phyloP scores from a whole-genome alignment of 306 rosid species.

The Leucaena leucocephala region DNA sequence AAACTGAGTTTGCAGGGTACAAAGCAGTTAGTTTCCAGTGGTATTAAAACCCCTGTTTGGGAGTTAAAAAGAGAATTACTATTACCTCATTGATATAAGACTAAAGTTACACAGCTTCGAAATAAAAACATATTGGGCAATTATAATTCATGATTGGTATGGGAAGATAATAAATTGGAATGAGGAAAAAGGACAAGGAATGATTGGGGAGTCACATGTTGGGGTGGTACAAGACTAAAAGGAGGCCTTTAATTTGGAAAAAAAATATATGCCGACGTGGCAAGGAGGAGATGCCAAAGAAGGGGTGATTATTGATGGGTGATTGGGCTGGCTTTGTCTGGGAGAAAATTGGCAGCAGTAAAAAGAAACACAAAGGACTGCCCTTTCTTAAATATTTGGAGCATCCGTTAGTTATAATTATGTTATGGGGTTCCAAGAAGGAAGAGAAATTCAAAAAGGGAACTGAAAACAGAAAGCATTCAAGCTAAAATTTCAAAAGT shows the following conservation, averaged over 20 bases:
- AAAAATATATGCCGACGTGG: constrained; percentile 23
- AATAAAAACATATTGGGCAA: neutral
- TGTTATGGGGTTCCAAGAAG: neutral
- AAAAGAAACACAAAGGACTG: neutral
- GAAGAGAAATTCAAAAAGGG: neutral
- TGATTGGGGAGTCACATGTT: constrained; percentile 9
- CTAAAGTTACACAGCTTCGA: neutral
- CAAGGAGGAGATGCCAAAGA: constrained; percentile 23
- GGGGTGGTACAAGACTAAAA: neutral
- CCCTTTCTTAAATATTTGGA: neutral
- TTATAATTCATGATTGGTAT: constrained; percentile 4
- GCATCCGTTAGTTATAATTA: neutral
- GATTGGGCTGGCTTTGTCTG: neutral
- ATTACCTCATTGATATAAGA: too few species aligned
- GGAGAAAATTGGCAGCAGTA: constrained; percentile 13
- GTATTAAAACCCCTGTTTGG: too few species aligned
- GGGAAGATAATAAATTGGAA: neutral
- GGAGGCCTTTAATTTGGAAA: neutral
- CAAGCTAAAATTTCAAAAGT: neutral
- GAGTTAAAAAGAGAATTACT: too few species aligned
- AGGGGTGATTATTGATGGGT: neutral
- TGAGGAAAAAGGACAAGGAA: neutral
- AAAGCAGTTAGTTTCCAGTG: too few species aligned
- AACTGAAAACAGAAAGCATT: neutral
- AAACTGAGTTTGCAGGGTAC: too few species aligned